Base-by-base conservation (phyloP, 805 yeast genomes). In the Kregervanrija fluxuum region DNA sequence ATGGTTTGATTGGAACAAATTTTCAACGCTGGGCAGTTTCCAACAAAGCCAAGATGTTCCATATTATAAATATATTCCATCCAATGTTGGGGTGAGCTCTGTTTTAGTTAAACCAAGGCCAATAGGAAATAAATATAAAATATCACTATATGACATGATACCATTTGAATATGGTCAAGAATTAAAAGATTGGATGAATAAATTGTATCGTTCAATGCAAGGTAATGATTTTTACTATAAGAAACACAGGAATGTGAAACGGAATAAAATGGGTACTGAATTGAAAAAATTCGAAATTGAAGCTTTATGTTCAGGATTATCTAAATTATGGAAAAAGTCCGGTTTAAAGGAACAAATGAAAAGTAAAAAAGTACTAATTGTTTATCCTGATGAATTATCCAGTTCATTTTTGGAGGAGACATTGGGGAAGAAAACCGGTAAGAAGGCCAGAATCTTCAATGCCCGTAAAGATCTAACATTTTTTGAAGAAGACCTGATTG, bases 1-100 rank as follows among this genome's bases (percentile, higher is more conserved):
- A 11, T 77, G 83, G 76, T 48, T 62, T 40, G 63, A 61, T 43
- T 62, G 66, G 67, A 47, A 50, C 17, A 56, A 49, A 37, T 62
- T 59, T 49, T 57, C 59, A 4, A 46, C 50, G 10, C 33, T 62
- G 12, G 67, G 66, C 1, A 41, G 46, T 4, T 62, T 59, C 41
- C 53, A 50, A 6, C 41, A 46, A 3, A 51, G 44, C 1, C 42
- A 45, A 12, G 58, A 54, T 30, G 28, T 61, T 11, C 60, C 65
- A 5, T 38, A 42, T 9, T 37, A 49, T 3, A 54, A 48, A 16
- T 39, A 44, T 30, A 44, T 57, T 12, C 54, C 64, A 0, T 31
- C 48, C 5, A 53, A 58, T 41, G 58, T 56, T 33, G 51, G 49
- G 4, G 33, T 59, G 1, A 55, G 58, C 16, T 51, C 62, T 0